These are phyloP conservation scores for barrel medic (Medicago truncatula) DNA, from an alignment of 306 rosid species.

Conservation along the genomic window MtrunA17r5.0-ANR NC_053043.1:11980501-11981000, in stretches of 20 bases:
- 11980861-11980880: not conserved
- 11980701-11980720: conserved; percentile 57
- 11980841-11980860: not conserved
- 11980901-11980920: not conserved
- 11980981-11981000: not conserved
- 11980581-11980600: too few species aligned
- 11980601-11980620: not conserved
- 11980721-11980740: conserved; percentile 64
- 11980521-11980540: not conserved
- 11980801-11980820: conserved; percentile 19
- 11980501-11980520: not conserved
- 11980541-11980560: too few species aligned
- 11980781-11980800: conserved; percentile 42
- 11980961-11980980: not conserved
- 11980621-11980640: not conserved
- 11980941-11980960: not conserved
- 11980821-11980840: conserved; percentile 1
- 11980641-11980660: conserved; percentile 57
- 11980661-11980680: conserved; percentile 59
- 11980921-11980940: not conserved
- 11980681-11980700: conserved; percentile 71
- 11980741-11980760: conserved; percentile 17
- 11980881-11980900: not conserved
- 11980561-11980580: too few species aligned
- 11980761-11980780: conserved; percentile 63